Conservation (phyloP, 352 stramenopile genomes). For the Elongisporangium anandrum region DNA sequence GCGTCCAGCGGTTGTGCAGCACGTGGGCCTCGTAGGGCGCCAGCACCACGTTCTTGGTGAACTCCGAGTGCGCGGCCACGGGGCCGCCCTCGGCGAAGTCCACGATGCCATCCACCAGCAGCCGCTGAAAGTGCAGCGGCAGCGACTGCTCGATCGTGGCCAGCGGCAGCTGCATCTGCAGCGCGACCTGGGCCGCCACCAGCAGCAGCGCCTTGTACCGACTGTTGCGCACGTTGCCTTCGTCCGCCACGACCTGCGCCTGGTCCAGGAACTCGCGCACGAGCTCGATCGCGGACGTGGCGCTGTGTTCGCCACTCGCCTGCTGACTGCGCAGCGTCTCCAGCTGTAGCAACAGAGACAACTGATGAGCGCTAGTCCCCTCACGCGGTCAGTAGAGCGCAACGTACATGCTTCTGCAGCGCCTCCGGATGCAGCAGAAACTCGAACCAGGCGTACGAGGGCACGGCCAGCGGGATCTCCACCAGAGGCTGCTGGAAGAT, state of each 20-base stretch:
- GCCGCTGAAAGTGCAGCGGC: conserved; percentile 73
- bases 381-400: not conserved
- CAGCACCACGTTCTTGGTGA: conserved; percentile 26
- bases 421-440: conserved; percentile 79
- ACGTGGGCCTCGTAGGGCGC: conserved; percentile 47
- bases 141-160: conserved; percentile 49
- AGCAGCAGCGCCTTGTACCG: conserved; percentile 64
- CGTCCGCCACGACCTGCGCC: conserved; percentile 72
- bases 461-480: conserved; percentile 56
- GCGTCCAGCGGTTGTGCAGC: conserved; percentile 72
- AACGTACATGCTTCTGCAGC: conserved; percentile 63
- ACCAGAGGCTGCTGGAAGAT: conserved; percentile 82
- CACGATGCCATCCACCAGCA: conserved; percentile 78
- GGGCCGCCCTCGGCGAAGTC: conserved; percentile 51
- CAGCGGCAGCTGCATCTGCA: conserved; percentile 69
- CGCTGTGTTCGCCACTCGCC: conserved; percentile 34
- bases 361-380: not conserved
- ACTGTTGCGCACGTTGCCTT: conserved; percentile 72
- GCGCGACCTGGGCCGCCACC: conserved; percentile 68
- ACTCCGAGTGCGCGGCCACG: conserved; percentile 19
- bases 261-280: conserved; percentile 83
- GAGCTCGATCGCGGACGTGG: conserved; percentile 71
- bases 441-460: conserved; percentile 82
- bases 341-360: conserved; percentile 24
- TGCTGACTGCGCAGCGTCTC: conserved; percentile 42